Base-by-base conservation (phyloP, 73 alveolate genomes). In the Blepharisma japonicum region DNA sequence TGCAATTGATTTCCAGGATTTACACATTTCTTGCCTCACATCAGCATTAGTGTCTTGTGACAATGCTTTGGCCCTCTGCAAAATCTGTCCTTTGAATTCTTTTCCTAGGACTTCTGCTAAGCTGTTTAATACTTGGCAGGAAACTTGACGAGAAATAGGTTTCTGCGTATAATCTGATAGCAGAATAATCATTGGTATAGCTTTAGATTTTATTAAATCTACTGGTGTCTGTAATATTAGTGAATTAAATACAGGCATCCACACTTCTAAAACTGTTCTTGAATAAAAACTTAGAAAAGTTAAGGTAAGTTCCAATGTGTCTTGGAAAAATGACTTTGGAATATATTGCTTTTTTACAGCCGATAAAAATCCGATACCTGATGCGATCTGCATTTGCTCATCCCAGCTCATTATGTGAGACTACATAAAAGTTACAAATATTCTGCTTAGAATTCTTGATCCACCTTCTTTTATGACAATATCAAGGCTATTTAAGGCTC, bases 31-130 rank as follows among this genome's bases (percentile, higher is more conserved):
- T 61, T 61, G 47, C 5, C 74, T 14, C 3, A 61, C 74, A 8
- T 61, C 74, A 18, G 48, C 47, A 25, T 61, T 61, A 4, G 74
- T 61, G 74, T 61, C 74, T 61, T 61, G 74, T 2, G 74, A 61
- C 46, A 61, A 61, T 14, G 74, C 14, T 25, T 61, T 61, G 0
- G 23, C 74, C 14, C 74, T n/a, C 23, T 61, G 74, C 47, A 61
- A 25, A 20, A 61, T 8, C 2, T 8, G 49, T 8, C 74, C 74
- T 61, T 61, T 61, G 23, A 61, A 61, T n/a, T 61, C 74, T 25
- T 61, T 61, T 61, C 49, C 49, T 2, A 61, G 14, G 4, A 61
- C 74, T 61, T 14, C 38, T 14, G 49, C 14, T 61, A 61, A 61
- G 14, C 50, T 25, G 18, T n/a, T 39, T 61, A 61, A 25, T 25